phyloP scores from a whole-genome alignment of 1,284 basidiomycete genomes.

The Dichomitus squalens region DNA sequence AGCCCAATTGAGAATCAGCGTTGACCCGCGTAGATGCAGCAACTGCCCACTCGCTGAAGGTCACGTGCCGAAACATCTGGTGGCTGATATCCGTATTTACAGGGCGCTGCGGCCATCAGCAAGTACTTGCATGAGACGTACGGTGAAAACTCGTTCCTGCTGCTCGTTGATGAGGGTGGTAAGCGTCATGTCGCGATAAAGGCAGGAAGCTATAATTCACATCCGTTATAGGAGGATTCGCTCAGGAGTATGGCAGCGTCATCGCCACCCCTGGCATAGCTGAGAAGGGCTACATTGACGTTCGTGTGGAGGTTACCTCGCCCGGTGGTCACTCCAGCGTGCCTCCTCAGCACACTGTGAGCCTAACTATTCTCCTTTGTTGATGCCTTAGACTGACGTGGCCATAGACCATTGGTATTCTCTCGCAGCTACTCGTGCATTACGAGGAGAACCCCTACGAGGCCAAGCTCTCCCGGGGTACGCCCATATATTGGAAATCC shows the following conservation, averaged over 20 bases:
- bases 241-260: constrained; percentile 38
- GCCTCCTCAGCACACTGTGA: constrained; percentile 59
- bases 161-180: constrained; percentile 59
- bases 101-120: constrained; percentile 53
- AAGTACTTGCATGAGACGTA: constrained; percentile 50
- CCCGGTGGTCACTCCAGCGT: constrained; percentile 70
- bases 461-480: constrained; percentile 41
- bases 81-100: not conserved
- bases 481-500: constrained; percentile 44
- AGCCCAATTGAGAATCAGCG: too few relatives aligned
- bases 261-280: constrained; percentile 54
- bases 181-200: constrained; percentile 11
- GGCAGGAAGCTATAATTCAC: not conserved
- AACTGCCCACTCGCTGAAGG: constrained; percentile 6
- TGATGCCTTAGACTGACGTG: not conserved
- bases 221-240: constrained; percentile 34
- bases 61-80: not conserved
- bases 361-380: constrained; percentile 7
- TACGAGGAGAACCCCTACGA: constrained; percentile 51
- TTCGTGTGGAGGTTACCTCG: constrained; percentile 53
- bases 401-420: constrained; percentile 54
- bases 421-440: constrained; percentile 51
- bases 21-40: too few relatives aligned
- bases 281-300: constrained; percentile 70
- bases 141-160: constrained; percentile 54